Evolutionary conservation across 331 rosid genomes (phyloP).

Genomic region (Arachis monticola): DNA sequence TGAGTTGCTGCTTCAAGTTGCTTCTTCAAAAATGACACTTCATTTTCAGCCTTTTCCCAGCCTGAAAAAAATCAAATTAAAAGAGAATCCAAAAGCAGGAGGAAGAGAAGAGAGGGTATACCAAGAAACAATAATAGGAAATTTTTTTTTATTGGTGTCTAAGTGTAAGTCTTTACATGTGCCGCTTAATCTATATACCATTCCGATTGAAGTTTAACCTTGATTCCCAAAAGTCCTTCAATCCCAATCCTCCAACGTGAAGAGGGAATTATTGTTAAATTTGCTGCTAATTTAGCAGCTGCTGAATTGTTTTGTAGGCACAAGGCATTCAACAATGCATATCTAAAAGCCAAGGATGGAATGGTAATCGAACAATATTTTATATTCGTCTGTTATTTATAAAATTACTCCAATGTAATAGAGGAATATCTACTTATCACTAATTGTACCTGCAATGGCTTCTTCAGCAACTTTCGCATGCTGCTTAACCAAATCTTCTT

Average conservation of each 20-base stretch:
- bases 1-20: constrained; percentile 62
- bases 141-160: constrained; percentile 5
- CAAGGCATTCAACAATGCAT: neutral
- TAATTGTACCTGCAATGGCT: constrained; percentile 78
- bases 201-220: constrained; percentile 20
- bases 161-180: constrained; percentile 22
- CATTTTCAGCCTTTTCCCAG: constrained; percentile 96
- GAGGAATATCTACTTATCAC: constrained; percentile 22
- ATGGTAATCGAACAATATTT: constrained; percentile 22
- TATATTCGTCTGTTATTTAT: neutral
- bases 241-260: constrained; percentile 12
- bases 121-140: constrained; percentile 4
- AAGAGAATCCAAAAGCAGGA: neutral
- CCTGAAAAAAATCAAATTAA: constrained; percentile 51
- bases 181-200: constrained; percentile 17
- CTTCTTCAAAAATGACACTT: constrained; percentile 63
- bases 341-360: constrained; percentile 15
- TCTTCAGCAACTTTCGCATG: constrained; percentile 95
- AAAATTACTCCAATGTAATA: constrained; percentile 3
- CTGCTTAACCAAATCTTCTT: constrained; percentile 95
- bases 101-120: constrained; percentile 6
- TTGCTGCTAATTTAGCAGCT: constrained; percentile 4
- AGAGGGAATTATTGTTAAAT: constrained; percentile 10
- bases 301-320: constrained; percentile 12
- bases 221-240: neutral